Base-by-base conservation (phyloP, 257 asterid genomes). In the Solanum sparsipilum region DNA sequence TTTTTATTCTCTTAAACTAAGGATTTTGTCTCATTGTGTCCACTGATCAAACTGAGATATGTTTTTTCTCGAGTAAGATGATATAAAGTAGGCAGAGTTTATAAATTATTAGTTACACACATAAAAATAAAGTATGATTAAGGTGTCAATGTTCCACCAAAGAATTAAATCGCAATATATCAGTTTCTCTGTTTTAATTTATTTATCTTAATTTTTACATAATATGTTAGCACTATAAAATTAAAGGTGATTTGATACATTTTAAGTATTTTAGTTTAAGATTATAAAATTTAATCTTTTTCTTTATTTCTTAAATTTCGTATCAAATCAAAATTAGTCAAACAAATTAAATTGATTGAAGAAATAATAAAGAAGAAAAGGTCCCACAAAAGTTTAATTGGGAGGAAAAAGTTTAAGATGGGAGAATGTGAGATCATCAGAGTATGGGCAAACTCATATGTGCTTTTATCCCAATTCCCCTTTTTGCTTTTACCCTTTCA, bases 381-480 rank as follows among this genome's bases (percentile, higher is more conserved):
- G 90, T 86, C 71, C 96, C 95, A 93, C 94, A 89, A 91, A 86
- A 89, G 91, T 91, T 90, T 90, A 93, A 91, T 90, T 93, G 87
- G 90, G 76, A 89, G 35, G 84, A 91, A 95, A 92, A 94, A 90
- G 84, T 56, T 86, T 36, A 21, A 36, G 90, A 92, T 93, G 91
- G 93, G 93, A 86, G 92, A 90, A 88, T 88, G 94, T 92, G 96
- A 92, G 90, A 84, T 86, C 90, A 91, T 86, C 91, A 92, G 96
- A 91, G 96, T 91, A 94, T 94, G 98, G 98, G 97, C 93, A 91
- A 92, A 90, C 91, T 92, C 88, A 83, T 89, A 88, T 90, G 87
- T 90, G 86, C 92, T 84, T 93, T 93, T 87, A 63, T 18, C 63
- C 88, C 89, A 90, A 86, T 84, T 16, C 23, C 86, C 87, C 86